phyloP scores from a whole-genome alignment of 1,284 basidiomycete species.

The Trametes polyzona region DNA sequence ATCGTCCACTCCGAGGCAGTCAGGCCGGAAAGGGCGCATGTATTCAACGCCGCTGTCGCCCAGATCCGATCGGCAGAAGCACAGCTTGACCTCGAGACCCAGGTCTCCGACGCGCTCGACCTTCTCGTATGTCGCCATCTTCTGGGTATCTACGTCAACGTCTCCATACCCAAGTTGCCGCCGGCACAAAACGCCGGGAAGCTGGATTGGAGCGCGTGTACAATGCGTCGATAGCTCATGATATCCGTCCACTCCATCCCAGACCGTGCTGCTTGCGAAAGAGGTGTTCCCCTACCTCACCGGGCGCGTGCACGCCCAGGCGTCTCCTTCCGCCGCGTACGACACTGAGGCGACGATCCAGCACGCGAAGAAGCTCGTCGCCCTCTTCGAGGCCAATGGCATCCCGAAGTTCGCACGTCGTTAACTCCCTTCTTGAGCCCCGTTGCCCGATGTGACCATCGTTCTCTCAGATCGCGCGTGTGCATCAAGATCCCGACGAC shows the following conservation, averaged over 20 bases:
- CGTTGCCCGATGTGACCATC: neutral
- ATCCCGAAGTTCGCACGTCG: constrained; percentile 43
- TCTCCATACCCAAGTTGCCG: neutral
- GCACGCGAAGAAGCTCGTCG: constrained; percentile 49
- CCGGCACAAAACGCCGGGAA: neutral
- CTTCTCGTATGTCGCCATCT: constrained; percentile 39
- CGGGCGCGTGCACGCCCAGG: constrained; percentile 51
- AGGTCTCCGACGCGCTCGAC: constrained; percentile 44
- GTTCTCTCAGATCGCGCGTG: constrained; percentile 41
- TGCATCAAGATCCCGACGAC: constrained; percentile 58
- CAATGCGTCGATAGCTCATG: neutral
- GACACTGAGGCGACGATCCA: constrained; percentile 47
- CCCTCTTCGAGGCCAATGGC: constrained; percentile 46
- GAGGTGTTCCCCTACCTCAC: constrained; percentile 48
- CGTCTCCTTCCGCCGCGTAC: constrained; percentile 48
- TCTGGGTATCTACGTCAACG: neutral
- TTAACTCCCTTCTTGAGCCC: neutral
- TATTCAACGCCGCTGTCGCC: constrained; percentile 42
- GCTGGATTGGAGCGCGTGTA: too few species aligned
- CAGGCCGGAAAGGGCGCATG: constrained; percentile 37
- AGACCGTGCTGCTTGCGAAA: constrained; percentile 52
- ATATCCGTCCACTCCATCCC: neutral
- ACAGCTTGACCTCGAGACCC: constrained; percentile 32
- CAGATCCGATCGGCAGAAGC: constrained; percentile 32
- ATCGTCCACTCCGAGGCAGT: constrained; percentile 45